Evolutionary conservation across 1,284 basidiomycete species (phyloP).

Genomic region (Rugosomyces carneus): DNA sequence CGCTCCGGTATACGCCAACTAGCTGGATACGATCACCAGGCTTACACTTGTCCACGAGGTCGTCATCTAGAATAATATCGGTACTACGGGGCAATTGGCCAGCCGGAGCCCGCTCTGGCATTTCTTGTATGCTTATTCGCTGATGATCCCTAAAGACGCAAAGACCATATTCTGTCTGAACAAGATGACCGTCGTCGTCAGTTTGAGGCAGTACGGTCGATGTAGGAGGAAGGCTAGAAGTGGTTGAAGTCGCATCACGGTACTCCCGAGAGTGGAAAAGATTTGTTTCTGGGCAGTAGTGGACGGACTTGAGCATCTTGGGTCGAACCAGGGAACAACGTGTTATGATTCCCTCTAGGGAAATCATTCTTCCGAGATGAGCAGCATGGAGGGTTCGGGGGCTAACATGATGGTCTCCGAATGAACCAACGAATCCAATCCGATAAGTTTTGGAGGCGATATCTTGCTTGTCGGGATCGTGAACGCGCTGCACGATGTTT

Average conservation of each 20-base stretch:
- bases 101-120: slow-evolving; percentile 97
- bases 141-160: slow-evolving; percentile 96
- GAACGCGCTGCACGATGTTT: slow-evolving; percentile 70
- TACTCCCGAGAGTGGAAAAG: slow-evolving; percentile 89
- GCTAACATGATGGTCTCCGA: slow-evolving; percentile 97
- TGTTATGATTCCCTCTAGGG: slow-evolving; percentile 96
- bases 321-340: slow-evolving; percentile 97
- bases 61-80: slow-evolving; percentile 95
- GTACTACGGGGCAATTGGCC: slow-evolving; percentile 95
- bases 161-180: slow-evolving; percentile 92
- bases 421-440: slow-evolving; percentile 96
- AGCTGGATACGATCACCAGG: slow-evolving; percentile 97
- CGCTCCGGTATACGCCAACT: slow-evolving; percentile 91
- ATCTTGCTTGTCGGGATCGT: slow-evolving; percentile 81
- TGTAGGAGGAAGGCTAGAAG: slow-evolving; percentile 82
- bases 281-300: slow-evolving; percentile 86
- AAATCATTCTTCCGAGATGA: slow-evolving; percentile 95
- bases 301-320: slow-evolving; percentile 96
- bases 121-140: slow-evolving; percentile 97
- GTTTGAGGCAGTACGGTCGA: slow-evolving; percentile 89
- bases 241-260: slow-evolving; percentile 87
- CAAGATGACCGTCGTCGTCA: slow-evolving; percentile 82
- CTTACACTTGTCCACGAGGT: slow-evolving; percentile 95
- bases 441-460: slow-evolving; percentile 76
- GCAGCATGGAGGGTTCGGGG: slow-evolving; percentile 86